Conservation (phyloP, 176 grass and related monocot genomes). For the Calamus simplicifolius region DNA sequence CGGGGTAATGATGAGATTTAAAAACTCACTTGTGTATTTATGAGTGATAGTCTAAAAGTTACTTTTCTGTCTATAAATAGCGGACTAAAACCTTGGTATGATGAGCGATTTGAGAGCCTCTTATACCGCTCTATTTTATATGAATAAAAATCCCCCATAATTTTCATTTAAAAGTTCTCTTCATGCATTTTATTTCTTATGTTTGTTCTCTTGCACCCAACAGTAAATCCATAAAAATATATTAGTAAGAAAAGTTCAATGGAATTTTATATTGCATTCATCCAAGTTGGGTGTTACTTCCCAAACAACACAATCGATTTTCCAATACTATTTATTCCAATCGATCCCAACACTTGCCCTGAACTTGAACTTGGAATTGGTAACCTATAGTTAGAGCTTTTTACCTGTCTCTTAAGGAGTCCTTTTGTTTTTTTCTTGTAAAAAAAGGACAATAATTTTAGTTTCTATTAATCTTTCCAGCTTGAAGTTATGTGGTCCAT, state of each 20-base stretch:
- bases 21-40: no score
- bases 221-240: no score
- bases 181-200: no score
- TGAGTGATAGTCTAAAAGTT: no score
- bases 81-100: no score
- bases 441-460: not conserved
- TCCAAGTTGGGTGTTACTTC: slow-evolving; percentile 73
- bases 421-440: not conserved
- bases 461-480: slow-evolving; percentile 27
- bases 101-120: no score
- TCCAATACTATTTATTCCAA: slow-evolving; percentile 73
- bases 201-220: slow-evolving; percentile 28
- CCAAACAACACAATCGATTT: slow-evolving; percentile 73
- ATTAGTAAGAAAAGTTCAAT: not conserved
- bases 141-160: no score
- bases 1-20: no score
- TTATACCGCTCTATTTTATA: no score
- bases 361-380: slow-evolving; percentile 68
- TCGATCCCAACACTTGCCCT: slow-evolving; percentile 62
- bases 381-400: slow-evolving; percentile 28
- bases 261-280: slow-evolving; percentile 49
- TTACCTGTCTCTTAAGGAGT: not conserved
- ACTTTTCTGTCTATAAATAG: no score
- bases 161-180: no score
- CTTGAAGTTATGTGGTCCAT: slow-evolving; percentile 82